Base-by-base conservation (phyloP, 2,329 filamentous ascomycete genomes). In the Emergomyces orientalis region DNA sequence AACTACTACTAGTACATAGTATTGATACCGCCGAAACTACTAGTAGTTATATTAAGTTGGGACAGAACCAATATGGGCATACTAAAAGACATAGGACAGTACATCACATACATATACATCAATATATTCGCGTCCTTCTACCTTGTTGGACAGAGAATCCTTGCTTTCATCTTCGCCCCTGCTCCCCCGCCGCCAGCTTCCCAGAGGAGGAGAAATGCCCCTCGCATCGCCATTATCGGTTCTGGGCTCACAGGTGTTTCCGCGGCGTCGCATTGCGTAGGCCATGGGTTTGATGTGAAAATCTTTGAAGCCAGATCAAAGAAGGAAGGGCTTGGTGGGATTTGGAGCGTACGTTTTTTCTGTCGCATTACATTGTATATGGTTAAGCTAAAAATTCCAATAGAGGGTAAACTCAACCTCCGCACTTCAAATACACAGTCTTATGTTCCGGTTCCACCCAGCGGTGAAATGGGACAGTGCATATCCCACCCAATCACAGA, bases 401-500 rank as follows among this genome's bases (percentile, higher is more conserved):
- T 63, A 90, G 86, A 82, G 83, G 74, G 89, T 94, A 49, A 93
- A 94, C 77, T 89, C 88, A 60, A 92, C 89, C 0, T 92, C 89
- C 0, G 85, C 88, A 19, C 81, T 95, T 0, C 90, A 94, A 70
- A 92, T 95, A 27, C 89, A 95, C 73, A 90, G 86, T 25, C 74
- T 92, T 63, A 94, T 94, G 90, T 95, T 93, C 74, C 84, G 90
- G 27, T 96, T 95, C 72, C 89, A 93, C 67, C 91, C 91, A 0
- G 88, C 88, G 0, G 84, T 95, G 1, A 80, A 83, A 65, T 95
- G 89, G 86, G 79, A 83, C 41, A 78, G 81, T 37, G 89, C 89
- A n/a, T 95, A 95, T 70, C 91, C 91, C 0, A 82, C 87, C 65
- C 86, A 89, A 59, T 78, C 87, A 66, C 85, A 92, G 73, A 94